Evolutionary conservation across 2,329 filamentous ascomycete genomes (phyloP), one percentile per base, ranked within the genome.

Genomic region (Didymosphaeria variabile): DNA sequence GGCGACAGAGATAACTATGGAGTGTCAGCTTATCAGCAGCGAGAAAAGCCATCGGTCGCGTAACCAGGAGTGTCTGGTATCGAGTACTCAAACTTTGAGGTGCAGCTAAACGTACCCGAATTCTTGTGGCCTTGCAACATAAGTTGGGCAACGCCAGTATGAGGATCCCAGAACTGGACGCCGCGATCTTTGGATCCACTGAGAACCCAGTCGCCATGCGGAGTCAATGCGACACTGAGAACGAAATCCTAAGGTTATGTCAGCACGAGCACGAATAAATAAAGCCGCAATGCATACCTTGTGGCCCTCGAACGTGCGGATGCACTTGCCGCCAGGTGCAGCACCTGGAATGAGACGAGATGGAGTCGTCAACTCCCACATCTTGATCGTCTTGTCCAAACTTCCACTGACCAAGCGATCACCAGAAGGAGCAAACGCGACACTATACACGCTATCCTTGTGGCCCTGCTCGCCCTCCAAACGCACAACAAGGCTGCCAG

Each of bases 71-170:
- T 40, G 21, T 23, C 15, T 40, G 50, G 21, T 29, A 10, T n/a
- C 13, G 34, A 42, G 7, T 32, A 40, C 19, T 26, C 32, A 7
- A 4, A 12, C 21, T 23, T n/a, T 32, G 19, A 17, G 21, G 38
- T 9, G n/a, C n/a, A 23, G 23, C 19, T 40, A 29, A 51, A 51
- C 59, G 32, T 79, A 89, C 87, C 87, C 12, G 93, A 97, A 81
- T 98, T 98, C 86, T 98, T 98, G 79, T 99, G 95, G 29, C 95
- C 95, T 80, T 98, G 95, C 64, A 99, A 87, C 95, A 98, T 98
- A 77, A 99, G 90, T 81, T 98, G 94, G 1, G 94, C 96, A 68
- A 92, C 90, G 38, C 94, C 95, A 21, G 93, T 97, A 72, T 90
- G 87, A 21, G 95, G 94, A 75, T 99, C 94, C 95, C 95, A 99